Evolutionary conservation across 352 stramenopile species (phyloP), one percentile per base, ranked within the genome.

Genomic region (Globisporangium paroecandrum): DNA sequence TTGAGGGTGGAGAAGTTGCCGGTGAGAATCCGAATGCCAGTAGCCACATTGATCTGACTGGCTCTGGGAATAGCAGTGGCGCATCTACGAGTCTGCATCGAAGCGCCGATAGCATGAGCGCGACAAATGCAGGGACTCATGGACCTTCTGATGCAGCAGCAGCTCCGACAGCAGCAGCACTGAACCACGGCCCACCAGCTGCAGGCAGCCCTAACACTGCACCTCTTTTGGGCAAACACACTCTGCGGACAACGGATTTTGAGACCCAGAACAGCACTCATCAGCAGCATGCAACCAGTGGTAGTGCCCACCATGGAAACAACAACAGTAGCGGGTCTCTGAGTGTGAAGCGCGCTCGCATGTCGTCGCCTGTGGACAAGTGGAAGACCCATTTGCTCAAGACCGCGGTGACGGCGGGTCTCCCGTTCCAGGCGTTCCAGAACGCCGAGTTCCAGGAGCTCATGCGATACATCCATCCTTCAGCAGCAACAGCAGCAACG

Each of bases 361-460:
- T 15, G 4, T 15, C 29, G 13, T 24, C 25, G 4, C n/a, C 24
- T 18, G 7, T 22, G 22, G 27, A 43, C 32, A 38, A 27, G 32
- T 70, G n/a, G 60, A 65, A 61, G 46, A 70, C 47, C 8, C 51
- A 53, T 22, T 32, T 86, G 9, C 51, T 88, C 55, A 74, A 83
- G 34, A 59, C 69, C 12, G 71, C 72, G 1, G 78, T 89, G 22
- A 67, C 68, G 3, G 68, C 76, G 2, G 77, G 76, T 1, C 65
- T 90, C 9, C 68, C 82, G 1, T 49, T 85, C 20, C 73, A 74
- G 2, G 68, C 68, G 4, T 77, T 90, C 41, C 65, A 83, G 46
- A 82, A 77, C 13, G 53, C 38, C 9, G 77, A 87, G 18, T 81
- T 90, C 46, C 73, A 78, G 25, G 60, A 80, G 22, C 58, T 90